A percentile compares a stretch with the other conserved stretches of the same genome.
Conservation (phyloP, 2,329 filamentous ascomycete species). For the Fusarium sp. region DNA sequence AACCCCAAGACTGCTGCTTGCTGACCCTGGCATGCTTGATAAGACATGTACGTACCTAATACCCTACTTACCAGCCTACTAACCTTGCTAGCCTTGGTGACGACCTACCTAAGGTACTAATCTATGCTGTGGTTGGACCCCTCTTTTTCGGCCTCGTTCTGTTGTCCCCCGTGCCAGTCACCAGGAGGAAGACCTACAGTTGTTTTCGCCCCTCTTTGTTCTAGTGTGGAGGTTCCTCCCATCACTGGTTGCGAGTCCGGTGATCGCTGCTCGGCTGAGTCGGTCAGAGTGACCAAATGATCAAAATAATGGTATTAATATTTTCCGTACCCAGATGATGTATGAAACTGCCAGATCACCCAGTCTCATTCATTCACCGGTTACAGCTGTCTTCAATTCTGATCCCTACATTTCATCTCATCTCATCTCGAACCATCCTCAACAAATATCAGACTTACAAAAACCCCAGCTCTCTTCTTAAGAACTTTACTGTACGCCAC, state of each 20-base stretch:
- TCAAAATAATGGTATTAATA: constrained; percentile 13
- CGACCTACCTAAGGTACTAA: not conserved
- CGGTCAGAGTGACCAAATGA: constrained; percentile 43
- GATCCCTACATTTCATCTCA: not conserved
- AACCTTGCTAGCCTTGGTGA: too few relatives aligned
- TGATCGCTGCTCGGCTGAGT: constrained; percentile 47
- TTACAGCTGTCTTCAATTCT: not conserved
- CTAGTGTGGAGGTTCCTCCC: constrained; percentile 11
- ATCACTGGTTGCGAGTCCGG: constrained; percentile 44
- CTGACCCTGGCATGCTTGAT: not conserved
- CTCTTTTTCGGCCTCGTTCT: constrained; percentile 20
- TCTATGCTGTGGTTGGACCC: constrained; percentile 16
- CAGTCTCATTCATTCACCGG: not conserved
- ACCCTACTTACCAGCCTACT: not conserved
- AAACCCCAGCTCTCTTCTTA: constrained; percentile 1
- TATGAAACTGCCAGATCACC: not conserved
- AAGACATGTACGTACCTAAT: constrained; percentile 28
- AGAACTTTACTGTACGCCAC: constrained; percentile 28
- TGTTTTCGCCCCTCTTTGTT: constrained; percentile 34
- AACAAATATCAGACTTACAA: not conserved
- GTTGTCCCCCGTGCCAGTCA: constrained; percentile 18
- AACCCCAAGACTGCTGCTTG: not conserved
- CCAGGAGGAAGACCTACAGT: constrained; percentile 1
- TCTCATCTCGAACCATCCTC: not conserved
- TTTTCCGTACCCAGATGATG: not conserved